Evolutionary conservation across 2,329 filamentous ascomycete genomes (phyloP).

Genomic region (Neoascochyta sp.): DNA sequence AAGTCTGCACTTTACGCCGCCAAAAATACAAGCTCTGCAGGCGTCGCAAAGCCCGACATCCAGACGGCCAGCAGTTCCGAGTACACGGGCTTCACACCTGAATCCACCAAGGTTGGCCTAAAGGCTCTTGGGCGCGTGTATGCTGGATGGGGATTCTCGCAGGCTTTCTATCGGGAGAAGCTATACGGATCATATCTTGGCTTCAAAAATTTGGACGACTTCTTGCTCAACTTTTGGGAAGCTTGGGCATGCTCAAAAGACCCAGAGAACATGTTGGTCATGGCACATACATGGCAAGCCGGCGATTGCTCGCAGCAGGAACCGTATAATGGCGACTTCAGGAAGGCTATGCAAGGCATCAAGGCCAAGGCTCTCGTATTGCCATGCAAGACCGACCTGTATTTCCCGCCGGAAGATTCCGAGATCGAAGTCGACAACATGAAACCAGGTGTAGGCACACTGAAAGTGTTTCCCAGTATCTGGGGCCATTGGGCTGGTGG

Average conservation of each 20-base stretch:
- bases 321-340: constrained; percentile 65
- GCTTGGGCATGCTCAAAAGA: constrained; percentile 69
- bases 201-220: constrained; percentile 67
- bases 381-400: constrained; percentile 70
- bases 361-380: constrained; percentile 69
- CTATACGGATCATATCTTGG: constrained; percentile 63
- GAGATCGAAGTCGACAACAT: constrained; percentile 67
- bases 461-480: constrained; percentile 56
- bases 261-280: constrained; percentile 69
- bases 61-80: constrained; percentile 28
- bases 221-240: constrained; percentile 74
- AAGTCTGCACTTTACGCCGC: constrained; percentile 58
- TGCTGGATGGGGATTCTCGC: constrained; percentile 76
- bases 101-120: constrained; percentile 55
- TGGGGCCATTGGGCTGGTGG: constrained; percentile 59
- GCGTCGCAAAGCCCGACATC: constrained; percentile 37
- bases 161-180: constrained; percentile 71
- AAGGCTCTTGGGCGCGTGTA: constrained; percentile 73
- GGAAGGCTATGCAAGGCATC: constrained; percentile 60
- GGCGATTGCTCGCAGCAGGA: constrained; percentile 67
- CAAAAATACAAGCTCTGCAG: constrained; percentile 53
- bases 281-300: constrained; percentile 76
- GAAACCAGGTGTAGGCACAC: constrained; percentile 55
- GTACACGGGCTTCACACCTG: constrained; percentile 49
- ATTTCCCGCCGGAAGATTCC: constrained; percentile 79